These are phyloP conservation scores for Letharia columbiana DNA, from an alignment of 495 filamentous ascomycete species.

Conservation along the genomic window DNA sequence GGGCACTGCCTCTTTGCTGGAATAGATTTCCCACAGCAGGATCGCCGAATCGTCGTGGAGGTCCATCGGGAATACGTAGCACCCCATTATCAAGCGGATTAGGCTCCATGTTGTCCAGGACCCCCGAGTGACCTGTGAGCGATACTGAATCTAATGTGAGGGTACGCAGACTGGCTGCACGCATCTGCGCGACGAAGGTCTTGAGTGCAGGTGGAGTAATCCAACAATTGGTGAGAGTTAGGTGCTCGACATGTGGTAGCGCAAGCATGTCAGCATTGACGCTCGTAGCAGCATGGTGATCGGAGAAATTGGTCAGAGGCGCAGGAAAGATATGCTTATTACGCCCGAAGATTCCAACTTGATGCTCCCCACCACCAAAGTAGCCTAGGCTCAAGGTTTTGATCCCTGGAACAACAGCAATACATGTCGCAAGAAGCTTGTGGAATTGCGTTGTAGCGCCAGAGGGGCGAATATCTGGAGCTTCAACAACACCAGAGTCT, in stretches of 20 bases:
- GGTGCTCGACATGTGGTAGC: slow-evolving; percentile 41
- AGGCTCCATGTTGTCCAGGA: neutral
- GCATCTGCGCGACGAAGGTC: slow-evolving; percentile 26
- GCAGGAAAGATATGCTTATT: slow-evolving; percentile 45
- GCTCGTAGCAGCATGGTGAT: slow-evolving; percentile 34
- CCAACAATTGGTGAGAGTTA: slow-evolving; percentile 52
- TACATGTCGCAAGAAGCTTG: slow-evolving; percentile 34
- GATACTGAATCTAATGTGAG: slow-evolving; percentile 41
- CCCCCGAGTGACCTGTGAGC: slow-evolving; percentile 28
- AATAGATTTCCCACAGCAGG: slow-evolving; percentile 13
- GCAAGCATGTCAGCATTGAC: slow-evolving; percentile 30
- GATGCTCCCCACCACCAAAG: slow-evolving; percentile 49
- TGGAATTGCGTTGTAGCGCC: slow-evolving; percentile 36
- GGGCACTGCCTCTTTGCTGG: neutral
- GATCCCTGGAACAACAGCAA: slow-evolving; percentile 35
- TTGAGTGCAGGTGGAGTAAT: slow-evolving; percentile 34
- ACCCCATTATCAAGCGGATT: slow-evolving; percentile 11
- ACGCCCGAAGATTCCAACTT: slow-evolving; percentile 42
- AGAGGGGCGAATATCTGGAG: slow-evolving; percentile 34
- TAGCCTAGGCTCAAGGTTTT: slow-evolving; percentile 47
- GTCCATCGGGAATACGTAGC: slow-evolving; percentile 3
- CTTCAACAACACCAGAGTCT: slow-evolving; percentile 32
- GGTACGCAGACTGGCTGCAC: slow-evolving; percentile 25
- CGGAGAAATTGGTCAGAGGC: slow-evolving; percentile 26
- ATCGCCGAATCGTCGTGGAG: slow-evolving; percentile 19